phyloP scores from a whole-genome alignment of 148 eudicot genomes.

The Selenicereus undatus region DNA sequence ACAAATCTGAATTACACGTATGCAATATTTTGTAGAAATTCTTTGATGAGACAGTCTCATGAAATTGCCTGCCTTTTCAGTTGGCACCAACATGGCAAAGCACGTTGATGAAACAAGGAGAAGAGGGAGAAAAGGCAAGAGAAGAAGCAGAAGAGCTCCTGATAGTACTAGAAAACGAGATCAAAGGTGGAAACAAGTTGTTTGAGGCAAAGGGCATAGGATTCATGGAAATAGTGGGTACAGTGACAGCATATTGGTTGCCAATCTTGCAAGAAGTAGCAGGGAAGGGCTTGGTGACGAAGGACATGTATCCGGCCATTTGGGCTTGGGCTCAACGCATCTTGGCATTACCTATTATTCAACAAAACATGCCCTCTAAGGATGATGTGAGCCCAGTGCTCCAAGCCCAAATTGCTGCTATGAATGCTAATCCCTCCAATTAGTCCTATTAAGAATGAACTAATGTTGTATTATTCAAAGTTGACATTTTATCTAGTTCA shows the following conservation, averaged over 20 bases:
- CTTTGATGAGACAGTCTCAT: too few species aligned
- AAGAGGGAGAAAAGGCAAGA: background rate
- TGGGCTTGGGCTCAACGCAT: conserved; percentile 11
- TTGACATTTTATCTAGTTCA: too few species aligned
- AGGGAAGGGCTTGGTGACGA: background rate
- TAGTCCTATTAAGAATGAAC: background rate
- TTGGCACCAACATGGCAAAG: background rate
- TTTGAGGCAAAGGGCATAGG: conserved; percentile 23
- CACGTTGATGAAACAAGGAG: background rate
- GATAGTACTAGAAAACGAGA: conserved; percentile 17
- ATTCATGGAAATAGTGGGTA: conserved; percentile 20
- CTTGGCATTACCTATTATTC: background rate
- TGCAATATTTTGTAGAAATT: too few species aligned
- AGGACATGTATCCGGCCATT: background rate
- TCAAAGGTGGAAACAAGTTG: conserved; percentile 14
- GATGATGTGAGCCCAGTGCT: background rate
- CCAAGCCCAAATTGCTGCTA: background rate
- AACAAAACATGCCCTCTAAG: background rate
- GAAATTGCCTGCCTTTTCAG: background rate
- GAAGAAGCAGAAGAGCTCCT: conserved; percentile 21
- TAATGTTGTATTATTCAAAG: background rate
- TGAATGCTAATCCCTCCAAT: background rate
- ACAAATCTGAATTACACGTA: too few species aligned
- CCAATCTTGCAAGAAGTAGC: conserved; percentile 4
- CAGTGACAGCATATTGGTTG: conserved; percentile 4